phyloP scores from a whole-genome alignment of 345 rosid species.

The Camelina neglecta region DNA sequence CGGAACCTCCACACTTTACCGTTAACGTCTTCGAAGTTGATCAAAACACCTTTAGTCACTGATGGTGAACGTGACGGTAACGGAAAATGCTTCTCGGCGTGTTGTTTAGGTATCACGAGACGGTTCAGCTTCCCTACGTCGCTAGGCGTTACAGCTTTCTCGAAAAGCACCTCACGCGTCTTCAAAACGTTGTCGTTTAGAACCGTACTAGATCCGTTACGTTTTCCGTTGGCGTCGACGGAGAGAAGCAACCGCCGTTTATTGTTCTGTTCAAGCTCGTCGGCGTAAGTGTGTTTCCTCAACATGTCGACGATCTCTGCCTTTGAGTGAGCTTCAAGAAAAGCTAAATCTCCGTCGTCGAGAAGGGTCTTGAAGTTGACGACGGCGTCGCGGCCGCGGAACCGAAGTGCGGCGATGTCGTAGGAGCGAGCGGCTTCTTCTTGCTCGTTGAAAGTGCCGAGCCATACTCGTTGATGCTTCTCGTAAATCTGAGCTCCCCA shows the following conservation, averaged over 20 bases:
- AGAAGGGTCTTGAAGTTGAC: constrained; percentile 63
- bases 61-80: constrained; percentile 39
- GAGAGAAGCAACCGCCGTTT: constrained; percentile 45
- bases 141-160: constrained; percentile 90
- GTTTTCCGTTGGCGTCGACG: constrained; percentile 44
- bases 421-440: constrained; percentile 85
- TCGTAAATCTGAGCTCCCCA: constrained; percentile 99
- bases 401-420: constrained; percentile 78
- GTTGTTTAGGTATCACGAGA: constrained; percentile 89
- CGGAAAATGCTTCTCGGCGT: constrained; percentile 83
- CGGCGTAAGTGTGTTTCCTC: constrained; percentile 79
- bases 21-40: constrained; percentile 70
- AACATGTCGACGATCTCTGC: constrained; percentile 93
- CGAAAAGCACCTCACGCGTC: constrained; percentile 79
- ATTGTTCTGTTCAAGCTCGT: constrained; percentile 73
- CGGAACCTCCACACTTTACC: constrained; percentile 94
- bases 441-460: constrained; percentile 84
- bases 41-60: constrained; percentile 59
- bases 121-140: constrained; percentile 97
- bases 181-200: constrained; percentile 25
- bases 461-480: constrained; percentile 93
- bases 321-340: constrained; percentile 81
- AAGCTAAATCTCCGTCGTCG: constrained; percentile 50
- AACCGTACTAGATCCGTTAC: constrained; percentile 26
- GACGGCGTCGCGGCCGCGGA: constrained; percentile 88